Evolutionary conservation across 2,329 filamentous ascomycete genomes (phyloP).

Genomic region (Huntiella savannae): DNA sequence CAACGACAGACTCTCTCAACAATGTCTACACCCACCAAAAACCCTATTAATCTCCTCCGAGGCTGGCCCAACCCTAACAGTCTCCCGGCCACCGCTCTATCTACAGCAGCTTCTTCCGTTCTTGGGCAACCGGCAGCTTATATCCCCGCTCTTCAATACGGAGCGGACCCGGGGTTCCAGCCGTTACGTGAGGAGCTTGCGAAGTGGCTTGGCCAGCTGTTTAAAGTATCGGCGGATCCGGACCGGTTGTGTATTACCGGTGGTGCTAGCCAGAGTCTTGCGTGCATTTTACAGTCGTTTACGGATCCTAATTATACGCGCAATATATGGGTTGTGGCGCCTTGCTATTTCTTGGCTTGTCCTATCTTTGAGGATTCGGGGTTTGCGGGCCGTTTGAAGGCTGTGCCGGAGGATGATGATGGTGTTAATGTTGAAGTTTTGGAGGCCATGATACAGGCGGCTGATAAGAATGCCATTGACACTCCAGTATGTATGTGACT

Average conservation of each 20-base stretch:
- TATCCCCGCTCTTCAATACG: slow-evolving; percentile 54
- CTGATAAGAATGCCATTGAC: slow-evolving; percentile 16
- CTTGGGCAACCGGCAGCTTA: slow-evolving; percentile 41
- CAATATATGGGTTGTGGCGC: slow-evolving; percentile 62
- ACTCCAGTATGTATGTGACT: slow-evolving; percentile 4
- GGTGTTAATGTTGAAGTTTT: slow-evolving; percentile 47
- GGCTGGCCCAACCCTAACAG: slow-evolving; percentile 48
- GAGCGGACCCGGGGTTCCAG: slow-evolving; percentile 54
- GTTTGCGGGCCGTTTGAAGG: slow-evolving; percentile 45
- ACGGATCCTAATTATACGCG: slow-evolving; percentile 60
- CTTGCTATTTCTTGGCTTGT: slow-evolving; percentile 69
- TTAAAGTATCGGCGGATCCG: slow-evolving; percentile 18
- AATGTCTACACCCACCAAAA: slow-evolving; percentile 16
- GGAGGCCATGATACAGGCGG: slow-evolving; percentile 16
- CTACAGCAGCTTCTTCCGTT: slow-evolving; percentile 37
- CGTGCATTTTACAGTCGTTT: slow-evolving; percentile 58
- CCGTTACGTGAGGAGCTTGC: slow-evolving; percentile 52
- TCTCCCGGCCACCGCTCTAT: slow-evolving; percentile 45
- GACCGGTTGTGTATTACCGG: slow-evolving; percentile 63
- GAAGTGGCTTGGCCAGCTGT: slow-evolving; percentile 37
- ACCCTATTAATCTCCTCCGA: slow-evolving; percentile 42
- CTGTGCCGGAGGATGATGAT: slow-evolving; percentile 57
- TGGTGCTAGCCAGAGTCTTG: slow-evolving; percentile 68
- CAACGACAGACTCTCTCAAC: neutral
- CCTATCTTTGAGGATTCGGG: slow-evolving; percentile 71